Conservation (phyloP, 805 yeast genomes). For the Metschnikowia noctiluminum region DNA sequence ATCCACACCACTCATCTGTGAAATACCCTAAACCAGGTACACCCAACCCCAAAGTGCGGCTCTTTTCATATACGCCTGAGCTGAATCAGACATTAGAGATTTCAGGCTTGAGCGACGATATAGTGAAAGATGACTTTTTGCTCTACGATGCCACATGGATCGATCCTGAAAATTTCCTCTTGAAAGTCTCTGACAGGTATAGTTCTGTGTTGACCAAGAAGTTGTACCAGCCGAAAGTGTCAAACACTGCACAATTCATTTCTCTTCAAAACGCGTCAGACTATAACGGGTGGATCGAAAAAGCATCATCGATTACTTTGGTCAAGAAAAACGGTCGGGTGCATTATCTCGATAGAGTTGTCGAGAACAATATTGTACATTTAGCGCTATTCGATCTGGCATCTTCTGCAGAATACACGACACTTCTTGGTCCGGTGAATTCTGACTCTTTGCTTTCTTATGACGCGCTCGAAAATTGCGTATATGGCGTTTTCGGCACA, state of each 20-base stretch:
- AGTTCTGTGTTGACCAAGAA: constrained; percentile 18
- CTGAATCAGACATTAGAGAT: constrained; percentile 25
- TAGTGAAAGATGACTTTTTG: constrained; percentile 17
- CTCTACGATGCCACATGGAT: constrained; percentile 24
- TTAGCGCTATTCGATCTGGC: constrained; percentile 22
- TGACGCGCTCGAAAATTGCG: constrained; percentile 15
- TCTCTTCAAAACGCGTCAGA: constrained; percentile 10
- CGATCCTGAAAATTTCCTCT: constrained; percentile 13
- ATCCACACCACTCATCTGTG: constrained; percentile 45
- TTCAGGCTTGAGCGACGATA: constrained; percentile 5
- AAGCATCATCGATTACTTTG: constrained; percentile 14
- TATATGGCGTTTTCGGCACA: constrained; percentile 18
- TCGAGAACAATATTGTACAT: constrained; percentile 16
- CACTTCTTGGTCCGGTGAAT: constrained; percentile 18
- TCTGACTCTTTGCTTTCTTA: constrained; percentile 17
- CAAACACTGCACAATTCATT: constrained; percentile 4
- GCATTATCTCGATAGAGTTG: constrained; percentile 23
- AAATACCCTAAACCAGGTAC: constrained; percentile 77
- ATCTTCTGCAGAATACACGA: constrained; percentile 11
- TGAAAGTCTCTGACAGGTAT: constrained; percentile 23
- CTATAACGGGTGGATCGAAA: constrained; percentile 25
- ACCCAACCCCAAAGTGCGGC: constrained; percentile 51
- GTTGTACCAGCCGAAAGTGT: constrained; percentile 10
- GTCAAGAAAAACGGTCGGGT: constrained; percentile 7
- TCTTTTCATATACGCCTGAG: constrained; percentile 36